A percentile compares a stretch with the other conserved stretches of the same genome.
Evolutionary conservation across 2,329 filamentous ascomycete genomes (phyloP).

Genomic region (Venturia pyrina): DNA sequence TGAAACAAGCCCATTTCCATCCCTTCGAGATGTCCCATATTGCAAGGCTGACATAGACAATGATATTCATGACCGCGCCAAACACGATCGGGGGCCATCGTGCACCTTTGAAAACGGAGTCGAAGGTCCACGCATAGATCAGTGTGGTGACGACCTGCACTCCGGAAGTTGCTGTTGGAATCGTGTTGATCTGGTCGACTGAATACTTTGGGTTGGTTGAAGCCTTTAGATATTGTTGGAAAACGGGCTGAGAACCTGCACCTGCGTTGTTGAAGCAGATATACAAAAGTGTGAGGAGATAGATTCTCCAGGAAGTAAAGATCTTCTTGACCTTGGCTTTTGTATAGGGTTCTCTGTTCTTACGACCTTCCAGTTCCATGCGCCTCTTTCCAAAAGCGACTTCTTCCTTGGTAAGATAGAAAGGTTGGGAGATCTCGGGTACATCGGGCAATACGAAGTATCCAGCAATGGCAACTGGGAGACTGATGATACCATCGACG

Average conservation of each 20-base stretch:
- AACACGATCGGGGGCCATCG: conserved; percentile 58
- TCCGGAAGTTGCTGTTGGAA: conserved; percentile 40
- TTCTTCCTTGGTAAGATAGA: conserved; percentile 38
- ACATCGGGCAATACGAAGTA: conserved; percentile 41
- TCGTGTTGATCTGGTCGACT: conserved; percentile 46
- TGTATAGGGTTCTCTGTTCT: conserved; percentile 36
- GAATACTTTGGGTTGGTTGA: conserved; percentile 35
- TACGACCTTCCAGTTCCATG: conserved; percentile 41
- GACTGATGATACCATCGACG: conserved; percentile 43
- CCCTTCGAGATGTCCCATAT: conserved; percentile 22
- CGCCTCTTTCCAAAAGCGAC: conserved; percentile 36
- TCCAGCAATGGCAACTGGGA: conserved; percentile 42
- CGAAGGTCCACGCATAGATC: conserved; percentile 56
- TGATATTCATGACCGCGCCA: conserved; percentile 34
- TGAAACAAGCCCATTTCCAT: conserved; percentile 56
- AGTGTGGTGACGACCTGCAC: conserved; percentile 50
- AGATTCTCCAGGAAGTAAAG: conserved; percentile 56
- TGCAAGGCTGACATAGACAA: conserved; percentile 5
- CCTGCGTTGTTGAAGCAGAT: conserved; percentile 54
- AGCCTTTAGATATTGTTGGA: conserved; percentile 37
- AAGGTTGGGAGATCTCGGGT: conserved; percentile 40
- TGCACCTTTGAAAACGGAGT: conserved; percentile 47
- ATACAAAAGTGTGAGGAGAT: conserved; percentile 47
- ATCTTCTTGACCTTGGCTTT: conserved; percentile 48
- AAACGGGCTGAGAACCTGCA: conserved; percentile 43